Evolutionary conservation across 2,329 filamentous ascomycete genomes (phyloP), one percentile per base, ranked within the genome.

Genomic region (Xylaria sp.): DNA sequence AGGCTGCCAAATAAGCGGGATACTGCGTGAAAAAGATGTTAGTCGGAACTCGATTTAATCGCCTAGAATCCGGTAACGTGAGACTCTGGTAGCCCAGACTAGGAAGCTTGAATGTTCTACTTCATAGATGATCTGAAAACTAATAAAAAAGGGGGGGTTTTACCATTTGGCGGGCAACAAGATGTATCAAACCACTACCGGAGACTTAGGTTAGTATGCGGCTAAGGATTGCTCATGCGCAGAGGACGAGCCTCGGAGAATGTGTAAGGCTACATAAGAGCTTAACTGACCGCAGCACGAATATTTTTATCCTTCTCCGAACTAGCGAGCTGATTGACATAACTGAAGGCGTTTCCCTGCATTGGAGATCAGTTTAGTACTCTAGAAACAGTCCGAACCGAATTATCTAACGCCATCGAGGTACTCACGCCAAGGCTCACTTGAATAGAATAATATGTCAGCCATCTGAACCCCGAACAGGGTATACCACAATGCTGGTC

Each of bases 241-340:
- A 10, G 27, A 12, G 23, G 35, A 57, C 23, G 54, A 32, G 44
- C 12, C 23, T 32, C 9, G 13, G 13, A 40, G 51, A 29, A 44
- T 21, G 35, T 37, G 25, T 47, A 44, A n/a, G 35, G 12, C 13
- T 23, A 25, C 9, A n/a, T n/a, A 35, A 23, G 37, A 55, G 13
- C 23, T 47, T 9, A 16, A 69, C 69, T 62, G 12, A 71, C 69
- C 25, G 85, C 83, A 37, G 84, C 80, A 16, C 88, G 81, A 65
- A 81, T 79, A 23, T 83, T 88, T 21, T 81, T 80, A 64, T 88
- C 81, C 1, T 75, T 75, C 8, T 85, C 83, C 9, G 83, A 87
- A 40, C 86, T 88, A 0, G 84, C 85, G 0, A 90, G 80, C 67
- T 89, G 88, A 71, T 90, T 90, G 61, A 85, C 84, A 69, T 91